These are phyloP conservation scores for Rickenella mellea DNA, from an alignment of 768 basidiomycete genomes.

Conservation along the genomic window DNA sequence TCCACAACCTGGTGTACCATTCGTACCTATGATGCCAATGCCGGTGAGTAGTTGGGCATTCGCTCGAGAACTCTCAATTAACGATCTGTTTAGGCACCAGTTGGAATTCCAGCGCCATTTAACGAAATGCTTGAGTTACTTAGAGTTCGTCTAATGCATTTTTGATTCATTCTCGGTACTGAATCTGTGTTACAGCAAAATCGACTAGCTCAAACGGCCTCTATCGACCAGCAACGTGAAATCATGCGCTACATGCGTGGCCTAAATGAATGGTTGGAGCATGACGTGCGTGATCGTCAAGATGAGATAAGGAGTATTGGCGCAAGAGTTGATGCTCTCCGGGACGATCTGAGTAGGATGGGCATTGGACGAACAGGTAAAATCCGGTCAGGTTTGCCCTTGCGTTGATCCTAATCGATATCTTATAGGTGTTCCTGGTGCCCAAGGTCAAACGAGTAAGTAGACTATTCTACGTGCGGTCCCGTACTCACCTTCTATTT, in stretches of 20 bases:
- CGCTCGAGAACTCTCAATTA: too few relatives aligned
- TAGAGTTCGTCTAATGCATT: constrained; percentile 29
- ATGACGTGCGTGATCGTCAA: constrained; percentile 73
- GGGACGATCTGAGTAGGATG: constrained; percentile 35
- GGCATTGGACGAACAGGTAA: constrained; percentile 30
- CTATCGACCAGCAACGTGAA: constrained; percentile 71
- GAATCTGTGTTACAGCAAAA: constrained; percentile 46
- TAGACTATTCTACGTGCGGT: too few relatives aligned
- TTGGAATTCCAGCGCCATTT: constrained; percentile 32
- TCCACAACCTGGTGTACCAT: too few relatives aligned
- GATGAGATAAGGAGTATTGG: constrained; percentile 59
- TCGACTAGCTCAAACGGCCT: constrained; percentile 61
- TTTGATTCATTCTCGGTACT: constrained; percentile 1
- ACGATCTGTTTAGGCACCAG: neutral
- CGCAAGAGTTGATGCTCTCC: constrained; percentile 45
- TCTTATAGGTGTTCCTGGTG: neutral
- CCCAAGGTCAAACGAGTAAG: neutral
- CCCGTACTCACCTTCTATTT: constrained; percentile 6
- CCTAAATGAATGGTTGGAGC: constrained; percentile 71
- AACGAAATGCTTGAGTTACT: constrained; percentile 63
- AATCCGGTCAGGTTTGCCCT: constrained; percentile 25
- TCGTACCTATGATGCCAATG: too few relatives aligned
- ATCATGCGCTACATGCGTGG: constrained; percentile 71
- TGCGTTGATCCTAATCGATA: neutral
- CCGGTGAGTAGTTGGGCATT: too few relatives aligned